Evolutionary conservation across 176 grass and related monocot genomes (phyloP).

Genomic region (Canna indica): DNA sequence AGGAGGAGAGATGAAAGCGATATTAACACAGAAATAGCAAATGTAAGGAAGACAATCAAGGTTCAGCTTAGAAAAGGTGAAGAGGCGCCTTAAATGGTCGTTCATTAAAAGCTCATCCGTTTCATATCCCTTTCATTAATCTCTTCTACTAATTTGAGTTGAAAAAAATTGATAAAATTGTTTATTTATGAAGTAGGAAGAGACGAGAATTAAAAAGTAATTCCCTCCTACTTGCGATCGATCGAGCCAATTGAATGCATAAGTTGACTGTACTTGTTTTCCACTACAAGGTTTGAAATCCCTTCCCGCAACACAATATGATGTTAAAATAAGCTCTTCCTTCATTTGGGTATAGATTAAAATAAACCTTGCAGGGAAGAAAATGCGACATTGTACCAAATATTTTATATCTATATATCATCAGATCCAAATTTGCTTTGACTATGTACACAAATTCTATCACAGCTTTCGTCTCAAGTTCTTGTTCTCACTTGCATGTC

Average conservation of each 20-base stretch:
- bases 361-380: neutral
- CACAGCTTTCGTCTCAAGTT: too few species aligned
- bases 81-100: neutral
- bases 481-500: too few species aligned
- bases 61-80: neutral
- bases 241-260: too few species aligned
- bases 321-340: neutral
- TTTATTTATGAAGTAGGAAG: neutral
- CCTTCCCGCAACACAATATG: neutral
- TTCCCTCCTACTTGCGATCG: too few species aligned
- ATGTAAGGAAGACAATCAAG: neutral
- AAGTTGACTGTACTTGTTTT: neutral
- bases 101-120: conserved; percentile 4
- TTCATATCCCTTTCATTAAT: conserved; percentile 10
- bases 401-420: too few species aligned
- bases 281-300: neutral
- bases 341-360: neutral
- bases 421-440: too few species aligned
- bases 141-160: neutral
- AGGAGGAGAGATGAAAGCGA: neutral
- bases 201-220: too few species aligned
- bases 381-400: neutral
- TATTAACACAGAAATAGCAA: neutral
- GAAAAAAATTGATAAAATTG: neutral
- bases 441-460: too few species aligned